Base-by-base conservation (phyloP, 2,329 filamentous ascomycete genomes). In the Tolypocladium ovalisporum region DNA sequence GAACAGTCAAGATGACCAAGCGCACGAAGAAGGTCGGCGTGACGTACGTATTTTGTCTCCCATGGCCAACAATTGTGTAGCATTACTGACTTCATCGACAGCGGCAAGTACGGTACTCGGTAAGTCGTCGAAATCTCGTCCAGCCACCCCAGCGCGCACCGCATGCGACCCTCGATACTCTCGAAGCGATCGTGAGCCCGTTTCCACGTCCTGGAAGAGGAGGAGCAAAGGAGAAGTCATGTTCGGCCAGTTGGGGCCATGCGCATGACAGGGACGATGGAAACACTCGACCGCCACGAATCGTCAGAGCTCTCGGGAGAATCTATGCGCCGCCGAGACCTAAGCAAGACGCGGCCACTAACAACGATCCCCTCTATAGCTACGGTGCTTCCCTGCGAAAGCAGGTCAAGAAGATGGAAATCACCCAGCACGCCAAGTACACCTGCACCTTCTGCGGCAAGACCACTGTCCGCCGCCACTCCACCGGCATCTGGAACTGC, bases 301-400 rank as follows among this genome's bases (percentile, higher is more conserved):
- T n/a, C 36, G 29, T 29, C 36, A 32, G 27, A 34, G 35, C 37
- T 15, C 8, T 36, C 19, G 36, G 13, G 37, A 44, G 19, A 27
- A 53, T 17, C 36, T 47, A 53, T 36, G 55, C 47, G 29, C 4
- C 10, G 34, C 22, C 15, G 19, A 10, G 27, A 34, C 27, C 40
- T 15, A 47, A 52, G 35, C 15, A 9, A 24, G 39, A 12, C n/a
- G 22, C 49, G 17, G 32, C n/a, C 54, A 40, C 54, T 60, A 36
- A 58, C 49, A n/a, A n/a, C n/a, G n/a, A 19, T 8, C 1, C 29
- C 5, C 13, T 53, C 27, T 62, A 61, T 69, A 93, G 90, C 85
- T 96, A 96, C 80, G 94, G 93, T 92, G 93, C 94, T 76, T 97
- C 94, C 73, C 90, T 97, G 80, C 90, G 92, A 81, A 97, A 97